These are phyloP conservation scores for Cyclocybe cylindracea DNA, from an alignment of 768 basidiomycete genomes.

Conservation along the genomic window DNA sequence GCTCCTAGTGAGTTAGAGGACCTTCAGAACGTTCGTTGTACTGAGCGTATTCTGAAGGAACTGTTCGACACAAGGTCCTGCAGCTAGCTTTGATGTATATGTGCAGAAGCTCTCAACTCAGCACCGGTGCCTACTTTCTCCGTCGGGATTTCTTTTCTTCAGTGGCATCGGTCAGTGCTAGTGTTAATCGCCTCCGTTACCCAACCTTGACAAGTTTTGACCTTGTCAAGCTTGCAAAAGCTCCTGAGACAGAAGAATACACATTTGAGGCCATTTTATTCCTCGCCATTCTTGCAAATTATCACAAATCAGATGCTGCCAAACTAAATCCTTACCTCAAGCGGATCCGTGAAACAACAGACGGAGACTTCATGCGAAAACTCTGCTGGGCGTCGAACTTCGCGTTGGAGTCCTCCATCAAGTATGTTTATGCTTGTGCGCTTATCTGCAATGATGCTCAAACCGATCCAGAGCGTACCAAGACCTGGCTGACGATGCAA, in stretches of 20 bases:
- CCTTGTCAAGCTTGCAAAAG: conserved; percentile 50
- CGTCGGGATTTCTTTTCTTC: conserved; percentile 61
- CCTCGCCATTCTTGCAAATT: conserved; percentile 66
- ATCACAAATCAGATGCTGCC: conserved; percentile 71
- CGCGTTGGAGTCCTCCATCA: conserved; percentile 49
- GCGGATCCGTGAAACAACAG: conserved; percentile 45
- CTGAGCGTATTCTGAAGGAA: conserved; percentile 31
- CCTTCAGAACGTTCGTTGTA: not conserved
- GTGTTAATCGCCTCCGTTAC: not conserved
- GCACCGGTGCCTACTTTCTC: conserved; percentile 72
- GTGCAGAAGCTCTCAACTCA: conserved; percentile 61
- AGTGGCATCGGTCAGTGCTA: conserved; percentile 44
- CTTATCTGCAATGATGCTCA: not conserved
- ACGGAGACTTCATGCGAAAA: conserved; percentile 54
- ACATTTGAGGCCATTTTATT: conserved; percentile 62
- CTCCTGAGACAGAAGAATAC: conserved; percentile 52
- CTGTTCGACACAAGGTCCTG: conserved; percentile 51
- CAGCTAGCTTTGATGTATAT: conserved; percentile 60
- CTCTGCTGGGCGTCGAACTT: conserved; percentile 59
- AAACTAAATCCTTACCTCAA: conserved; percentile 68
- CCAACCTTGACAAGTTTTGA: not conserved
- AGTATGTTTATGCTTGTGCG: conserved; percentile 34
- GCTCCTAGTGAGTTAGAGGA: conserved; percentile 41
- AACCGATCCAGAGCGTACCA: conserved; percentile 50
- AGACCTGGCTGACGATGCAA: conserved; percentile 50